phyloP scores from a whole-genome alignment of 768 basidiomycete species.

The Tricholoma sp. region DNA sequence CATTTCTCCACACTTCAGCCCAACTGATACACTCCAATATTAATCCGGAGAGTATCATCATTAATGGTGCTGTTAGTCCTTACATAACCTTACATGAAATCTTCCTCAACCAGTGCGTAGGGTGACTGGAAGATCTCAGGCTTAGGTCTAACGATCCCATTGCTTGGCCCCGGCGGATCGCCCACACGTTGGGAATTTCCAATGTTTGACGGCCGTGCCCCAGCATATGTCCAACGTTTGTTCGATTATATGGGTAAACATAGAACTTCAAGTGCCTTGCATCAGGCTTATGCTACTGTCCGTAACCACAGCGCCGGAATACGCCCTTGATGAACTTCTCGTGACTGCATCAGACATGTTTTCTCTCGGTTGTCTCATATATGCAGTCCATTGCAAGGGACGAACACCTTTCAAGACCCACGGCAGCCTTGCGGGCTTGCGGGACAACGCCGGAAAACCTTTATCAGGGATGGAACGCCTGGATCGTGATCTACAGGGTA shows the following conservation, averaged over 20 bases:
- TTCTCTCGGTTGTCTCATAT: conserved; percentile 85
- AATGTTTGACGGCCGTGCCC: conserved; percentile 75
- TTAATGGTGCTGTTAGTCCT: conserved; percentile 75
- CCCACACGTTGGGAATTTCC: conserved; percentile 89
- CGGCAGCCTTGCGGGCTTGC: conserved; percentile 62
- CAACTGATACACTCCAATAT: conserved; percentile 91
- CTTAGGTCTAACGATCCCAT: conserved; percentile 79
- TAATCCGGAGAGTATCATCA: conserved; percentile 78
- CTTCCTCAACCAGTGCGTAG: conserved; percentile 30
- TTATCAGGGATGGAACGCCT: conserved; percentile 57
- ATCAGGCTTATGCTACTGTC: not conserved
- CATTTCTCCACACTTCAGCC: conserved; percentile 89
- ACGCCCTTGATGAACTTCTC: conserved; percentile 84
- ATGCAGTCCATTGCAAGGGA: conserved; percentile 87
- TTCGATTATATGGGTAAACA: conserved; percentile 89
- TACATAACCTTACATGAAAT: not conserved
- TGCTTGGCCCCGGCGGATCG: conserved; percentile 61
- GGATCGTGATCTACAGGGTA: conserved; percentile 73
- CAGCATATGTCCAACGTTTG: conserved; percentile 80
- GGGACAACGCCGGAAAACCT: conserved; percentile 64
- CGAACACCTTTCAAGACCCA: conserved; percentile 85
- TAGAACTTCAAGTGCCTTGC: not conserved
- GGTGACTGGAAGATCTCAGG: conserved; percentile 99
- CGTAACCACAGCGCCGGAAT: conserved; percentile 75
- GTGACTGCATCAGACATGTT: conserved; percentile 91